Base-by-base conservation (phyloP, 495 filamentous ascomycete genomes). In the Durotheca rogersii region DNA sequence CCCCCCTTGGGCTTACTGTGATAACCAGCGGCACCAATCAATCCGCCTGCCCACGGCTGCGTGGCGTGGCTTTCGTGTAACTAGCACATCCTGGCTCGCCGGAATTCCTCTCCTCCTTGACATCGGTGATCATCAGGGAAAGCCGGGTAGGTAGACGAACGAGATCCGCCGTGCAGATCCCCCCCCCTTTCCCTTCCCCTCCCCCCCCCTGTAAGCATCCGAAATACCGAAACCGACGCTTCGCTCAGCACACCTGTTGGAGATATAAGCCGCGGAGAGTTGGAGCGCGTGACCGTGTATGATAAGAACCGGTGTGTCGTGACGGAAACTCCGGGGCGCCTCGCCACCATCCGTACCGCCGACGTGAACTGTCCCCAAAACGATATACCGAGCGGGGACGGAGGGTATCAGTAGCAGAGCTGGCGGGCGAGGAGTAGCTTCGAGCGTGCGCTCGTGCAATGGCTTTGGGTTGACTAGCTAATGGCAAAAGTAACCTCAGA, bases 1-100 rank as follows among this genome's bases (percentile, higher is more conserved):
- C 15, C 44, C 51, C 52, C 52, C 57, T 51, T 47, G 47, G 12
- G 57, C 57, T 60, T 60, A 60, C 57, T 60, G 44, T 60, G 42
- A 60, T 38, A 37, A 25, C 47, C 32, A 14, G 7, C 14, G n/a
- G 37, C 51, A 44, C 51, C 57, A 56, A 56, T 60, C 42, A 48
- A 46, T 31, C 37, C 36, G 25, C 31, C 35, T 54, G 34, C 40
- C 34, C 32, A 33, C 32, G 23, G 41, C 34, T 40, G 41, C 35
- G 49, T 53, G 34, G 36, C 41, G 31, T 35, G 41, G 38, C 37
- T 52, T 52, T 52, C 29, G 56, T 56, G 51, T 41, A 47, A 47
- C 56, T 37, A 41, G 51, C 20, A 12, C 33, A 48, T 48, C 39
- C 41, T 33, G 47, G 37, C 14, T 29, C 12, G 18, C 18, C 30